These are phyloP conservation scores for Kwoniella sp. DNA, from an alignment of 768 basidiomycete genomes.

Conservation along the genomic window DNA sequence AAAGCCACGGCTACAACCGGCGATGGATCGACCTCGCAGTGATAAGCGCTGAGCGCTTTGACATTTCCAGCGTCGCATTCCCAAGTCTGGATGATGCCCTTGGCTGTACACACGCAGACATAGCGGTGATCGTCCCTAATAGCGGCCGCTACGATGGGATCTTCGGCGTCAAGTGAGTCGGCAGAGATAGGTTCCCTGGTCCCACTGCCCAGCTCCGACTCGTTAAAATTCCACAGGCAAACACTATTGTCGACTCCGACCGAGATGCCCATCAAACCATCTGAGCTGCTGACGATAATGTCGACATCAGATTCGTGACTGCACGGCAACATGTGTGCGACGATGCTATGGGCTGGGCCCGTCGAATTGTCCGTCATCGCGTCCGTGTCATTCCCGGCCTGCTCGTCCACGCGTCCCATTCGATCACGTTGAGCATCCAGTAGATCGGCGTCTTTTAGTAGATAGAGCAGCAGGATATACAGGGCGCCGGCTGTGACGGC, in stretches of 20 bases:
- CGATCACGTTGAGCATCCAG: conserved; percentile 71
- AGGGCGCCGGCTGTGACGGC: conserved; percentile 67
- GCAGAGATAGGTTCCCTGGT: conserved; percentile 24
- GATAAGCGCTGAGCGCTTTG: not conserved
- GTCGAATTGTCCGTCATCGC: conserved; percentile 3
- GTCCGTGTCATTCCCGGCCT: conserved; percentile 4
- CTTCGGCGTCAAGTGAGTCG: not conserved
- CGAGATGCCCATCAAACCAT: conserved; percentile 64
- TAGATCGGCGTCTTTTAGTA: conserved; percentile 85
- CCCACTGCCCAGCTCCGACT: conserved; percentile 10
- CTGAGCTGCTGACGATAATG: conserved; percentile 65
- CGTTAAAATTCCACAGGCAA: conserved; percentile 61
- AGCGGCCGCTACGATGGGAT: conserved; percentile 13
- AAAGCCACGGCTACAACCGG: conserved; percentile 4
- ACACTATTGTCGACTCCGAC: conserved; percentile 77
- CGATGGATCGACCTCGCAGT: not conserved
- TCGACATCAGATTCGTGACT: conserved; percentile 77
- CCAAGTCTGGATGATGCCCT: conserved; percentile 9
- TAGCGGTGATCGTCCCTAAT: conserved; percentile 3
- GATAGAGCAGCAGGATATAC: conserved; percentile 72
- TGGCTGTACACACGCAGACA: conserved; percentile 5
- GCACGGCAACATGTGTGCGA: conserved; percentile 72
- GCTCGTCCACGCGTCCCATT: conserved; percentile 20
- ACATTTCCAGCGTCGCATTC: not conserved
- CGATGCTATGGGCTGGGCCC: conserved; percentile 40